Base-by-base conservation (phyloP, 2,329 filamentous ascomycete species). In the Stemphylium vesicarium region DNA sequence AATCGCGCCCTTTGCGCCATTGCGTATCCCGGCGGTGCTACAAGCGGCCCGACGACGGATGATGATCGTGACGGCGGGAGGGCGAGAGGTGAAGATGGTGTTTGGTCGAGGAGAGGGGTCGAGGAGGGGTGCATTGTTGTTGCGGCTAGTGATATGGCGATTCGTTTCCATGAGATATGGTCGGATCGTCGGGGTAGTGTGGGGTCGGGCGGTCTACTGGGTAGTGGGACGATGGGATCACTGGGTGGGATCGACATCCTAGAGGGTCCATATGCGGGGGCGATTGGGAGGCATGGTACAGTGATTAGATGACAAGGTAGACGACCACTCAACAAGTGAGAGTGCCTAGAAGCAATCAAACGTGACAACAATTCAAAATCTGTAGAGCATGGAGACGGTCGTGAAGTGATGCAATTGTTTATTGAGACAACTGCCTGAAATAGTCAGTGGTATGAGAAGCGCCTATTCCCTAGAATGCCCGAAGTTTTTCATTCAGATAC, bases 111-210 rank as follows among this genome's bases (percentile, higher is more conserved):
- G 44, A 80, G 85, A 16, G 86, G 84, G 0, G 79, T 81, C 4
- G 83, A 86, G 61, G 90, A 94, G 65, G 91, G 90, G 0, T 96
- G 92, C 71, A 88, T 99, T 63, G 90, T 97, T 15, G 89, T 99
- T 48, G 94, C 93, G 13, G 90, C 91, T 38, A 96, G 92, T 70
- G 93, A 98, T 76, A 88, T 92, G 71, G 96, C 86, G 65, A 89
- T 98, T 75, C 95, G 95, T 71, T 98, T 98, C 68, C 92, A 98
- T 74, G 93, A 98, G 77, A 87, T 99, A 10, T 98, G 93, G 95
- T 83, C 84, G n/a, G 84, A 85, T 63, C 88, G 56, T 37, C 49
- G 50, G 9, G 56, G 59, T 4, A 54, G 50, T 45, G 84, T 67
- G 84, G 81, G 16, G 75, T 79, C 18, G 74, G 79, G 46, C 80